Evolutionary conservation across 306 rosid species (phyloP).

Genomic region (Cicer cuneatum): DNA sequence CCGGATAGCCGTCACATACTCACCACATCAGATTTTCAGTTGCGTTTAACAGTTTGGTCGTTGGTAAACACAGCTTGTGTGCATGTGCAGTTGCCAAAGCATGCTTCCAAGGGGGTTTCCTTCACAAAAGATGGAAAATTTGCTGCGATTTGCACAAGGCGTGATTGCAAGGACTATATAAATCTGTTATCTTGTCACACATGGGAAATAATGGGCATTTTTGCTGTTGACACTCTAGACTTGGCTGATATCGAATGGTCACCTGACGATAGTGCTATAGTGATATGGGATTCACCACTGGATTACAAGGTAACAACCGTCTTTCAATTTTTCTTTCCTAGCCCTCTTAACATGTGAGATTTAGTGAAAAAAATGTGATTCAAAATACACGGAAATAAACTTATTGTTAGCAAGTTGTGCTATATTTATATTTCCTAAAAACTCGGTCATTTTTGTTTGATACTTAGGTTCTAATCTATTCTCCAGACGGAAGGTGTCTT

Average conservation of each 20-base stretch:
- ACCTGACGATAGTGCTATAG: constrained; percentile 98
- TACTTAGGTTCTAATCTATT: constrained; percentile 85
- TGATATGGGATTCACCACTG: constrained; percentile 94
- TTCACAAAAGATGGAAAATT: constrained; percentile 89
- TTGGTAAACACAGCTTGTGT: constrained; percentile 92
- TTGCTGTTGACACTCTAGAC: constrained; percentile 88
- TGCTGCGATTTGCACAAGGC: constrained; percentile 96
- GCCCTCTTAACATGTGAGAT: constrained; percentile 17
- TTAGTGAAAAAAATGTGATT: constrained; percentile 8
- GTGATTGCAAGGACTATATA: constrained; percentile 91
- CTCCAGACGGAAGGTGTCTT: constrained; percentile 96
- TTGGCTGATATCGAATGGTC: constrained; percentile 96
- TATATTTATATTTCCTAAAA: constrained; percentile 23
- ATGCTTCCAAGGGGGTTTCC: constrained; percentile 92
- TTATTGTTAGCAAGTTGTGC: constrained; percentile 14
- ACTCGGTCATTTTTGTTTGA: constrained; percentile 45
- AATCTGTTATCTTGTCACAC: constrained; percentile 89
- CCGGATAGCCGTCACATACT: constrained; percentile 99
- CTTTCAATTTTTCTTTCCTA: constrained; percentile 32
- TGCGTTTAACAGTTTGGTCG: constrained; percentile 96
- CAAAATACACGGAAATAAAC: constrained; percentile 15
- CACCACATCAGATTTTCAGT: constrained; percentile 91
- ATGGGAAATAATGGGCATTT: constrained; percentile 95
- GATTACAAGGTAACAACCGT: constrained; percentile 77
- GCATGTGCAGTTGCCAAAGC: constrained; percentile 95